Base-by-base conservation (phyloP, 164 flowering plant species). In the Euptelea pleiosperma region DNA sequence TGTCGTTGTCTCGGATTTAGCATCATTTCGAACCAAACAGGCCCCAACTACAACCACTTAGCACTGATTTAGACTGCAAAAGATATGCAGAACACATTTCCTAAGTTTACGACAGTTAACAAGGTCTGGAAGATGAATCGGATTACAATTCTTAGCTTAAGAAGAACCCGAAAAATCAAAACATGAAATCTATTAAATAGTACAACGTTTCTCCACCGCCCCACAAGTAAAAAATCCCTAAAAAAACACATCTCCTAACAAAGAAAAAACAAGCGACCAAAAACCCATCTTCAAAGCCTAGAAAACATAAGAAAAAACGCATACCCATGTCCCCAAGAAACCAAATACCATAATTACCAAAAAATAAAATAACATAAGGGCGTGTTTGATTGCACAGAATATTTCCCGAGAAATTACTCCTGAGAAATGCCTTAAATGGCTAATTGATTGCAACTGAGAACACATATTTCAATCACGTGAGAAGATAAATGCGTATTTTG, bases 201-300 rank as follows among this genome's bases (percentile, higher is more conserved):
- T 19, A 10, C 19, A 16, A 16, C 53, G 33, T 12, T 36, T 26
- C 35, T 48, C 63, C 45, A 45, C n/a, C 33, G 10, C 30, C 24
- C 4, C 3, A 22, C 9, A 34, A 29, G 22, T 30, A 31, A 26
- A 8, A 43, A 6, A 5, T 2, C 44, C 9, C n/a, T 33, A 29
- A 6, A 3, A 24, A 43, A 21, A 3, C 30, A 62, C 35, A 36
- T 24, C 22, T 15, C 40, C 57, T 24, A 12, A 31, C 26, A 34
- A 44, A 30, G 12, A 18, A 59, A 25, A 19, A 34, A 1, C 16
- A 34, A 56, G 7, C 45, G 19, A 53, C 2, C n/a, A 31, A 52
- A 47, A 29, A 40, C 56, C 44, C 66, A 41, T 10, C 8, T 35
- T 4, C 22, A 31, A 31, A 26, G 4, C 57, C 52, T 25, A 65